Conservation (phyloP, 352 stramenopile genomes). For the Phytophthora pluvialis region DNA sequence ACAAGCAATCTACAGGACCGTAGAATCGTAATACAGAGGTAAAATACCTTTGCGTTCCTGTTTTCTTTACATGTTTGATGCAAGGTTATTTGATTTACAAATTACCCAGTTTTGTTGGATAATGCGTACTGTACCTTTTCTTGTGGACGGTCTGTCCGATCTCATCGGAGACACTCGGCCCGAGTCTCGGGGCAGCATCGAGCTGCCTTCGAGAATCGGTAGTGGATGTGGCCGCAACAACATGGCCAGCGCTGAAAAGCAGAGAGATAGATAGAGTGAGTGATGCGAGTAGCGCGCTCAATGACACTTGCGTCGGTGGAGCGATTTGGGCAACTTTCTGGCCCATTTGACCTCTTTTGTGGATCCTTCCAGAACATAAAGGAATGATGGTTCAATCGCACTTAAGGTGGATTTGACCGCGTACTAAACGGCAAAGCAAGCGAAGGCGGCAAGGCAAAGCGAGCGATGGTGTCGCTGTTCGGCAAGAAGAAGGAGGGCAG, state of each 20-base stretch:
- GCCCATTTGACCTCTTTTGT: constrained; percentile 13
- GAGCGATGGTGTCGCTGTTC: constrained; percentile 44
- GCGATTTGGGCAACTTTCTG: neutral
- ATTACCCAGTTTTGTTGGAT: constrained; percentile 8
- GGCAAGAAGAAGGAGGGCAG: constrained; percentile 55
- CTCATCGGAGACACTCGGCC: constrained; percentile 23
- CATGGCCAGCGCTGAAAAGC: neutral
- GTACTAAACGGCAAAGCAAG: neutral
- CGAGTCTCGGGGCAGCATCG: too few species aligned
- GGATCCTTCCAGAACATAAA: constrained; percentile 39
- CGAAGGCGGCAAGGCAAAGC: constrained; percentile 3
- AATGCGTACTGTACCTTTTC: constrained; percentile 20
- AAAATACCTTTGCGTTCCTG: too few species aligned
- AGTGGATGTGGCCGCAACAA: neutral
- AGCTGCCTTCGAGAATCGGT: constrained; percentile 16
- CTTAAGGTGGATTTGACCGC: constrained; percentile 12
- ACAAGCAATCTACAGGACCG: too few species aligned
- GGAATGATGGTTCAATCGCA: constrained; percentile 33
- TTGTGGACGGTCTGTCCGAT: constrained; percentile 24
- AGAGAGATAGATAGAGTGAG: neutral
- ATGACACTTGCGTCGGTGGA: neutral
- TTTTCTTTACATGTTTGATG: too few species aligned
- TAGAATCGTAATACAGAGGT: too few species aligned
- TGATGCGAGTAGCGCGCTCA: neutral
- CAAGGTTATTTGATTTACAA: neutral